phyloP scores from a whole-genome alignment of 106 monocot species.

The Dioscorea alata region DNA sequence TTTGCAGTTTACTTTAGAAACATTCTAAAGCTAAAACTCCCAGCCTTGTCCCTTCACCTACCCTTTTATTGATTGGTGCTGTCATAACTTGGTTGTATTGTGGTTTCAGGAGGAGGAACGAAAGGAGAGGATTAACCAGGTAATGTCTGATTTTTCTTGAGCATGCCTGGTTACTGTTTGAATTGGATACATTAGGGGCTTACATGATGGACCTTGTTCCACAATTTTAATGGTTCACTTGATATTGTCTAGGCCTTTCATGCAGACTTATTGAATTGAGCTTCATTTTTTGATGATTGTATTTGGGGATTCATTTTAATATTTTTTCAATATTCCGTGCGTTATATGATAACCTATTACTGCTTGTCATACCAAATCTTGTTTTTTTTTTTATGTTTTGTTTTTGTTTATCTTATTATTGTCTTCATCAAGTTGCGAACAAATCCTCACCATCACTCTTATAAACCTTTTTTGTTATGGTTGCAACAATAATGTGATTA shows the following conservation, averaged over 20 bases:
- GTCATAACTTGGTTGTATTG: neutral
- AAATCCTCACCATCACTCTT: too few species aligned
- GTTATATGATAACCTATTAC: neutral
- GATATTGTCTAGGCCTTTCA: too few species aligned
- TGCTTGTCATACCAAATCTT: neutral
- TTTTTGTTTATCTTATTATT: neutral
- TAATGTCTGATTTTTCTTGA: neutral
- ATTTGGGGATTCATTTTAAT: too few species aligned
- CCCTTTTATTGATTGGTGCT: neutral
- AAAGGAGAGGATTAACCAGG: slow-evolving; percentile 21
- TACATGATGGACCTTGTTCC: too few species aligned
- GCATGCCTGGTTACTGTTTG: too few species aligned
- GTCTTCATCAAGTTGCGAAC: too few species aligned
- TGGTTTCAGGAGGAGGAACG: slow-evolving; percentile 21
- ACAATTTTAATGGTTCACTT: too few species aligned
- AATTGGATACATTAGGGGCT: too few species aligned
- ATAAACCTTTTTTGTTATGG: neutral
- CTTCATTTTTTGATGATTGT: neutral
- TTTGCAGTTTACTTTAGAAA: too few species aligned
- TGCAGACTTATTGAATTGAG: neutral
- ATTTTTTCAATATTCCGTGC: too few species aligned
- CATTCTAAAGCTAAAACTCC: neutral
- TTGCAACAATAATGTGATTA: neutral
- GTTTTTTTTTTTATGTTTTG: neutral
- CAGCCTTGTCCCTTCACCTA: neutral